Base-by-base conservation (phyloP, 768 basidiomycete genomes). In the Serendipita vermifera region DNA sequence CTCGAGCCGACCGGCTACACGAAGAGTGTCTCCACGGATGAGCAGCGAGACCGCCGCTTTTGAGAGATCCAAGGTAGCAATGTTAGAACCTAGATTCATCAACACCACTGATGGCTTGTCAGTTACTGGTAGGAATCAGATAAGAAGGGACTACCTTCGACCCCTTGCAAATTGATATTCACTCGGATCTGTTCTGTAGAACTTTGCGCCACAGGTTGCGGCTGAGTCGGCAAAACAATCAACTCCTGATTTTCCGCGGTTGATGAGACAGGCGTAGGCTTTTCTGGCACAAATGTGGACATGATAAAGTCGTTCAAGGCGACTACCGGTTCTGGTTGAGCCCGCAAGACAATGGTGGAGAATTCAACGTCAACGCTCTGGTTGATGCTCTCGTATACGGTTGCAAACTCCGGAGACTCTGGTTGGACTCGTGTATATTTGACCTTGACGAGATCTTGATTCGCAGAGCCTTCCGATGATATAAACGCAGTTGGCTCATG, bases 271-370 rank as follows among this genome's bases (percentile, higher is more conserved):
- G 38, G 60, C 58, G 4, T 54, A 38, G 22, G 57, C 56, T 17
- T 38, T 58, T 73, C 62, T 6, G 85, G 80, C 7, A 90, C 87
- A 68, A 99, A 99, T 0, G 96, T 97, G 2, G 87, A 85, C 85
- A 99, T 93, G 68, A 99, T 80, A 71, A 94, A 97, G 70, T 98
- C 92, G 69, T 97, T 98, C 20, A 97, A 69, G 1, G 85, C 77
- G 33, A 99, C 72, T 38, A 97, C 83, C 11, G 94, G 92, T 64
- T 91, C 89, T 0, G 96, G 92, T 5, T 86, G 85, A 2, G 85
- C 82, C 56, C 81, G 80, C 68, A 98, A 83, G 54, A 93, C 77
- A 66, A 99, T 82, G 0, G 94, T 96, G 3, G 94, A 93, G 35
- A 98, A 73, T 62, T 80, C 81, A 61, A 91, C 79, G 63, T 91